Conservation (phyloP, 2,329 filamentous ascomycete genomes). For the Fusarium beomiforme region DNA sequence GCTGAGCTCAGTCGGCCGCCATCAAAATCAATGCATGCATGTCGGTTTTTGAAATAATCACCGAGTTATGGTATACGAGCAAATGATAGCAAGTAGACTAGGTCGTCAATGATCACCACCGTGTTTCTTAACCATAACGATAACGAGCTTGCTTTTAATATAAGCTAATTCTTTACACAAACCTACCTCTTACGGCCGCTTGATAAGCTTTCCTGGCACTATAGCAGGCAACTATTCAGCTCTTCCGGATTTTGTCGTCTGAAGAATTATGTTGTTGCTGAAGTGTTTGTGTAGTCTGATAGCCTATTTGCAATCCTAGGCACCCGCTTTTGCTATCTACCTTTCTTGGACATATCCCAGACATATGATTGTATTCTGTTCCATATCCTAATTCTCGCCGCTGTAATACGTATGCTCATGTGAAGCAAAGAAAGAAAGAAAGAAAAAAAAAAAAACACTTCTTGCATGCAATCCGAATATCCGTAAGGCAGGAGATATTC, state of each 20-base stretch:
- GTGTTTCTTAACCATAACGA: background rate
- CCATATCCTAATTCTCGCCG: background rate
- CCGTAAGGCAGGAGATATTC: conserved; percentile 12
- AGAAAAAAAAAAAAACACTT: too few relatives aligned
- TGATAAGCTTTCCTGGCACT: conserved; percentile 2
- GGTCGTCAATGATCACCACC: conserved; percentile 15
- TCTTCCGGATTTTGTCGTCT: conserved; percentile 4
- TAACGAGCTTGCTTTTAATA: conserved; percentile 14
- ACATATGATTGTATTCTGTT: conserved; percentile 11
- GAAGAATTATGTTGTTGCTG: conserved; percentile 1
- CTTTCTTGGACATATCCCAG: too few relatives aligned
- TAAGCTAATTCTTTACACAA: conserved; percentile 16
- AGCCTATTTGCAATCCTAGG: conserved; percentile 12
- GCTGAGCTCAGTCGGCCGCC: conserved; percentile 37
- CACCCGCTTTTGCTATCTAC: conserved; percentile 1
- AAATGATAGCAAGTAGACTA: conserved; percentile 13
- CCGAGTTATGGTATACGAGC: conserved; percentile 24
- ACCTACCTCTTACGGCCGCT: background rate
- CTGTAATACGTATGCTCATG: background rate
- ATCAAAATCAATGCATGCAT: background rate
- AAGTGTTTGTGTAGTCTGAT: conserved; percentile 9
- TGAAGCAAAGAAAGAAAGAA: background rate
- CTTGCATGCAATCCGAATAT: conserved; percentile 8
- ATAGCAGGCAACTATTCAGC: conserved; percentile 1
- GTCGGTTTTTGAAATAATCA: conserved; percentile 15